A percentile compares a stretch with the other conserved stretches of the same genome.
These are phyloP conservation scores for Mycena chlorophos DNA, from an alignment of 768 basidiomycete species.

Conservation along the genomic window DNA sequence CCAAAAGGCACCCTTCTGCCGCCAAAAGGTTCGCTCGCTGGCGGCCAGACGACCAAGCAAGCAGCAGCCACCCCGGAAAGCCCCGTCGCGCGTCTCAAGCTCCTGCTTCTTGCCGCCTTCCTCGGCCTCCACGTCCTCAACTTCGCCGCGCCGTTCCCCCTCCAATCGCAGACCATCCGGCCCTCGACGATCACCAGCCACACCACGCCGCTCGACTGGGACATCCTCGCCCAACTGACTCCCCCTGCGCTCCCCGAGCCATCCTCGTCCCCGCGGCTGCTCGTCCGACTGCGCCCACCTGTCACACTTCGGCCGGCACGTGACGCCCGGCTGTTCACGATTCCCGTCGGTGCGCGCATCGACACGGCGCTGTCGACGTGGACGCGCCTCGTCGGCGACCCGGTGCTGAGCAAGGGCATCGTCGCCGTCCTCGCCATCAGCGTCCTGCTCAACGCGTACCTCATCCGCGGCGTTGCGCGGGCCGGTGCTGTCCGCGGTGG, in stretches of 20 bases:
- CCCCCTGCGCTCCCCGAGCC: not conserved
- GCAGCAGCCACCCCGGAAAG: slow-evolving; percentile 56
- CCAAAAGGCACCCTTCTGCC: slow-evolving; percentile 16
- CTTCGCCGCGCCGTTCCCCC: slow-evolving; percentile 87
- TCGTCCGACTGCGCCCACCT: slow-evolving; percentile 23
- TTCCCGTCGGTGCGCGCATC: not conserved
- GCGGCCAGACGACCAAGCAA: slow-evolving; percentile 26
- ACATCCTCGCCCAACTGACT: slow-evolving; percentile 6
- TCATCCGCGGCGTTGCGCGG: slow-evolving; percentile 57
- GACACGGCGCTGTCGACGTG: not conserved
- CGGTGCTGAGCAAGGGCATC: slow-evolving; percentile 74
- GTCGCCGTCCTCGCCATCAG: slow-evolving; percentile 66
- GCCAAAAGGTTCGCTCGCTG: not conserved
- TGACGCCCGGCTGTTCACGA: not conserved
- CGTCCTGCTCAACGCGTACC: slow-evolving; percentile 70
- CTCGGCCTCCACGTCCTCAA: slow-evolving; percentile 89
- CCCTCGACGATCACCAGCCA: slow-evolving; percentile 3
- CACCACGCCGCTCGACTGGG: slow-evolving; percentile 13
- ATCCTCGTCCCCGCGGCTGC: slow-evolving; percentile 25
- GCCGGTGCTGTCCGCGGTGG: slow-evolving; percentile 26
- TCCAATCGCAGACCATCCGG: slow-evolving; percentile 25
- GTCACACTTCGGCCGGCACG: slow-evolving; percentile 13
- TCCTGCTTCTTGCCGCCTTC: slow-evolving; percentile 91
- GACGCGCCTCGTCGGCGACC: slow-evolving; percentile 9
- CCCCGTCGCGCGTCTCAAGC: slow-evolving; percentile 84